Evolutionary conservation across 2,329 filamentous ascomycete genomes (phyloP).

Genomic region (Scortechinia acanthostroma): DNA sequence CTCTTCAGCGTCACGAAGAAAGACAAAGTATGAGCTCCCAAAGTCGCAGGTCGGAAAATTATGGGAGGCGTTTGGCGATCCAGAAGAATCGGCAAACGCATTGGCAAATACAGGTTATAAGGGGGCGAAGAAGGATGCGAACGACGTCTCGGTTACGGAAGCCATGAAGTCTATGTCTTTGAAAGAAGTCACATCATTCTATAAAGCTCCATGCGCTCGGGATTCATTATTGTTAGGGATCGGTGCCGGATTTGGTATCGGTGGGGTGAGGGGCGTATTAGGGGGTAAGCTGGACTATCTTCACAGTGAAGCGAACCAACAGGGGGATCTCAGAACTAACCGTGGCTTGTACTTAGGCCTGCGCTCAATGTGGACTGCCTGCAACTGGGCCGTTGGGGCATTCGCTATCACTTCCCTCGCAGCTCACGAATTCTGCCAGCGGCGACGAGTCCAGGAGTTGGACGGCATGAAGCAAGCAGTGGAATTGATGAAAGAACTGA

Average conservation of each 20-base stretch:
- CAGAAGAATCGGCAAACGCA: background rate
- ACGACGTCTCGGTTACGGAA: background rate
- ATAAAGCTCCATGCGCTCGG: constrained; percentile 52
- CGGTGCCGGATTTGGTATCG: constrained; percentile 45
- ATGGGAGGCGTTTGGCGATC: constrained; percentile 1
- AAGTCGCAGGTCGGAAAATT: constrained; percentile 1
- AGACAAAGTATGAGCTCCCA: background rate
- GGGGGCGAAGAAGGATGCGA: constrained; percentile 9
- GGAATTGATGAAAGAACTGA: constrained; percentile 51
- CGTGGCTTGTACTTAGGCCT: constrained; percentile 16
- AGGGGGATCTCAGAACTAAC: constrained; percentile 4
- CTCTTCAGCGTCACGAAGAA: background rate
- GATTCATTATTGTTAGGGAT: constrained; percentile 54
- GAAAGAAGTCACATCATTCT: constrained; percentile 31
- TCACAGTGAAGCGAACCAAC: too few species aligned
- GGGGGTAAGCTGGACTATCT: constrained; percentile 43
- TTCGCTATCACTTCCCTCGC: constrained; percentile 41
- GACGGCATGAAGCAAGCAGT: constrained; percentile 53
- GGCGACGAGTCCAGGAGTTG: constrained; percentile 43
- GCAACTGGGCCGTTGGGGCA: constrained; percentile 48
- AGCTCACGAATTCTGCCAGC: constrained; percentile 51
- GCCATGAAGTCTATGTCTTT: constrained; percentile 9
- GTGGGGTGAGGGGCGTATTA: constrained; percentile 44
- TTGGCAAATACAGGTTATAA: constrained; percentile 13
- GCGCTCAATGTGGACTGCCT: constrained; percentile 38